Evolutionary conservation across 352 stramenopile species (phyloP), one percentile per base, ranked within the genome.

Genomic region (Globisporangium spinosum): DNA sequence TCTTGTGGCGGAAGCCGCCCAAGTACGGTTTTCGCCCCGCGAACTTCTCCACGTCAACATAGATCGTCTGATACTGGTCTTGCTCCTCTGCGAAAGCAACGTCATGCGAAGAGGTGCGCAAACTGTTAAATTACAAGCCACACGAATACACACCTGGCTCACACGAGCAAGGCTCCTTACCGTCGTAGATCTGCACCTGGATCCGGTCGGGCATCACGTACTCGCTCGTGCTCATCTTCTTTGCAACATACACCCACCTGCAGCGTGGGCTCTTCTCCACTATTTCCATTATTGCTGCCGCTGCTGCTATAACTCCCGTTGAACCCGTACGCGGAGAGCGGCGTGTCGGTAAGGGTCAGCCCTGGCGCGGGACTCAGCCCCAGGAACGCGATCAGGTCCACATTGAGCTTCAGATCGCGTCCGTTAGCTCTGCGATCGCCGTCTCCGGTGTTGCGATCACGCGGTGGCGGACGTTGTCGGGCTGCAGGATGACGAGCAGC

Each of bases 131-230:
- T 23, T 27, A 22, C 45, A 6, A 10, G 7, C 23, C 38, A 47
- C 23, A 45, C 3, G 57, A 2, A 58, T 23, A 2, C 20, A 17
- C 27, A 35, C 5, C 15, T 59, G 38, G 38, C 12, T 47, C 38
- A 47, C 38, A 47, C 20, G 38, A 47, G 38, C 27, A 15, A 34
- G 20, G 27, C 15, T 17, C 6, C 70, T 51, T 49, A 86, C 80
- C 75, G 66, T 86, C 77, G 43, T 80, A 83, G 17, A 97, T 76
- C 32, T 88, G 79, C 7, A 97, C 89, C 53, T 93, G 83, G 51
- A 97, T 87, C 12, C 75, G 70, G 22, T 85, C 74, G n/a, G 87
- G 89, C 90, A 97, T 97, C 23, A 85, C 67, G 62, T 97, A 97
- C 56, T 90, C 74, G 47, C 72, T 90, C 5, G 67, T 77, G 7